phyloP scores from a whole-genome alignment of 2,329 filamentous ascomycete genomes.

The Fusarium fujikuroi region DNA sequence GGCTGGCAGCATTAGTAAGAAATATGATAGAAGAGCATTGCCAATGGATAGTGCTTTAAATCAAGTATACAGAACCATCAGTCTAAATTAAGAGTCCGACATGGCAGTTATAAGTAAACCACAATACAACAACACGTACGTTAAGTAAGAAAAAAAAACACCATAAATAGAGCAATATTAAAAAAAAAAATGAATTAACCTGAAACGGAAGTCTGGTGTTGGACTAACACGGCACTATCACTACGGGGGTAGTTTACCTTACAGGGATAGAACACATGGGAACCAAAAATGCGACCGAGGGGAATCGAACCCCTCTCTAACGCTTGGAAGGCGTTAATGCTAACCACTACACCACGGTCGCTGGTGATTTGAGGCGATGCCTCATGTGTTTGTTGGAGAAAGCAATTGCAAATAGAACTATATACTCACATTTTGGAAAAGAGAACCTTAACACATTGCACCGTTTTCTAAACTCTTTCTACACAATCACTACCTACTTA shows the following conservation, averaged over 20 bases:
- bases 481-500: not conserved
- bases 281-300: slow-evolving; percentile 22
- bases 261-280: not conserved
- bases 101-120: not conserved
- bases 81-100: not conserved
- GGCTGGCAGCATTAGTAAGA: not conserved
- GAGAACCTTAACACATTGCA: no score
- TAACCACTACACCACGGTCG: slow-evolving; percentile 34
- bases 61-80: not conserved
- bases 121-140: no score
- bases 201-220: not conserved
- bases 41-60: not conserved
- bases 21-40: not conserved
- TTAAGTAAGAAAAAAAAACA: no score
- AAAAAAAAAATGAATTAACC: not conserved
- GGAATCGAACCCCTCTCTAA: slow-evolving; percentile 35
- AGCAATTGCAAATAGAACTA: accelerated
- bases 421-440: not conserved
- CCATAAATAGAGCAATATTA: no score
- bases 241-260: not conserved
- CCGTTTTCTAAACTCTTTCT: not conserved
- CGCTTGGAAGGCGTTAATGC: slow-evolving; percentile 35
- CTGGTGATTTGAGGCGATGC: not conserved
- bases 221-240: not conserved
- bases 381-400: not conserved